Percentiles rank a stretch among this genome's conserved stretches.
Evolutionary conservation across 2,329 filamentous ascomycete species (phyloP).

Genomic region (Pseudogymnoascus sp.): DNA sequence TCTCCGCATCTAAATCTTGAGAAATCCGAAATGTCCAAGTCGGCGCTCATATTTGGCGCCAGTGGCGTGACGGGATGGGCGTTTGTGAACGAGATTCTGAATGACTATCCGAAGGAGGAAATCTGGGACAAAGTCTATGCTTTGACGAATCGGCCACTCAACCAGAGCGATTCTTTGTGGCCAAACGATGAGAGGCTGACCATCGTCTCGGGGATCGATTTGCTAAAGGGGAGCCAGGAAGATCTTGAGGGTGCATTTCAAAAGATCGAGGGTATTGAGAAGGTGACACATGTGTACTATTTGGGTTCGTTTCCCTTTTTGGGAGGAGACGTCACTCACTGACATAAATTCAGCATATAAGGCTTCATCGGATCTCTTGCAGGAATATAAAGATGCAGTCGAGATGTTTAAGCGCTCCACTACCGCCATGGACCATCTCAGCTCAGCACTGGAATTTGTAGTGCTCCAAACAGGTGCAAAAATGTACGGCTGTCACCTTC

Average conservation of each 20-base stretch:
- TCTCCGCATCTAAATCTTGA: too few relatives aligned
- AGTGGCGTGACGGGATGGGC: slow-evolving; percentile 45
- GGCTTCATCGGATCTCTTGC: slow-evolving; percentile 32
- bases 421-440: slow-evolving; percentile 30
- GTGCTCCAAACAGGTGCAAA: slow-evolving; percentile 32
- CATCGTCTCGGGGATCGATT: slow-evolving; percentile 36
- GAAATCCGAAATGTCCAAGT: slow-evolving; percentile 5
- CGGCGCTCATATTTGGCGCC: slow-evolving; percentile 32
- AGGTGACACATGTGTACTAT: slow-evolving; percentile 39
- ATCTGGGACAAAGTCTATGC: slow-evolving; percentile 39
- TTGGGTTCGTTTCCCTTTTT: slow-evolving; percentile 24
- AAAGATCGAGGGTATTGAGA: slow-evolving; percentile 30
- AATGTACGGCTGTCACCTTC: slow-evolving; percentile 36
- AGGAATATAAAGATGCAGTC: slow-evolving; percentile 34
- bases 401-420: slow-evolving; percentile 35
- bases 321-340: background rate
- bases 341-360: slow-evolving; percentile 31
- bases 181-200: slow-evolving; percentile 34
- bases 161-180: slow-evolving; percentile 30
- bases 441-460: slow-evolving; percentile 32
- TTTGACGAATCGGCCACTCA: slow-evolving; percentile 39
- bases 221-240: slow-evolving; percentile 34
- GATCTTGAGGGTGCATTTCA: slow-evolving; percentile 31
- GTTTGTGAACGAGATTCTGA: slow-evolving; percentile 40
- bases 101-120: slow-evolving; percentile 38